These are phyloP conservation scores for Cyphellophora europaea DNA, from an alignment of 2,329 filamentous ascomycete genomes.

Conservation along the genomic window DNA sequence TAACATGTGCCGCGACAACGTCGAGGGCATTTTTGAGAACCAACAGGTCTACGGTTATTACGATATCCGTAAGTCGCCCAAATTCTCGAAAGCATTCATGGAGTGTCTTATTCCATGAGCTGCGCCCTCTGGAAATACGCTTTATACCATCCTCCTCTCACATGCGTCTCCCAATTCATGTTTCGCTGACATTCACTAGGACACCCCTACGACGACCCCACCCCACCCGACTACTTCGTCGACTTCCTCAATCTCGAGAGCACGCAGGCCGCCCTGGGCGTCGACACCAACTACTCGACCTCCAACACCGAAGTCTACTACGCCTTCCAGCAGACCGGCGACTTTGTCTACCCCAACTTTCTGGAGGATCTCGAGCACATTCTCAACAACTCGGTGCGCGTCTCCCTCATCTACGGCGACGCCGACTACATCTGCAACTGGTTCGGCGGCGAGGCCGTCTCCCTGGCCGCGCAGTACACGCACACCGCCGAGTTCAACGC, in stretches of 20 bases:
- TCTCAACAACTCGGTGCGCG: constrained; percentile 49
- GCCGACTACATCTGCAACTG: constrained; percentile 47
- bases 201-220: constrained; percentile 48
- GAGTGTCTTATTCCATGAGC: too few relatives aligned
- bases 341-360: constrained; percentile 56
- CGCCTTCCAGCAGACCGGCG: constrained; percentile 45
- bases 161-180: too few relatives aligned
- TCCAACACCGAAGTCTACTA: constrained; percentile 33
- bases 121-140: too few relatives aligned
- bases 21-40: constrained; percentile 48
- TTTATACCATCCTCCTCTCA: too few relatives aligned
- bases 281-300: constrained; percentile 46
- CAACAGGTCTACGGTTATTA: constrained; percentile 48
- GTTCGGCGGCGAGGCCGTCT: constrained; percentile 65
- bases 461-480: constrained; percentile 46
- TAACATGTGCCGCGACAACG: constrained; percentile 46
- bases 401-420: constrained; percentile 64
- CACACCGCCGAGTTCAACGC: constrained; percentile 49
- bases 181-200: too few relatives aligned
- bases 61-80: constrained; percentile 55
- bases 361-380: constrained; percentile 51
- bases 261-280: constrained; percentile 50
- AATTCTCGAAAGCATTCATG: too few relatives aligned
- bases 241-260: constrained; percentile 50
- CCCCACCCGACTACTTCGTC: constrained; percentile 51